Base-by-base conservation (phyloP, 805 yeast species). In the Ogataea ramenticola region DNA sequence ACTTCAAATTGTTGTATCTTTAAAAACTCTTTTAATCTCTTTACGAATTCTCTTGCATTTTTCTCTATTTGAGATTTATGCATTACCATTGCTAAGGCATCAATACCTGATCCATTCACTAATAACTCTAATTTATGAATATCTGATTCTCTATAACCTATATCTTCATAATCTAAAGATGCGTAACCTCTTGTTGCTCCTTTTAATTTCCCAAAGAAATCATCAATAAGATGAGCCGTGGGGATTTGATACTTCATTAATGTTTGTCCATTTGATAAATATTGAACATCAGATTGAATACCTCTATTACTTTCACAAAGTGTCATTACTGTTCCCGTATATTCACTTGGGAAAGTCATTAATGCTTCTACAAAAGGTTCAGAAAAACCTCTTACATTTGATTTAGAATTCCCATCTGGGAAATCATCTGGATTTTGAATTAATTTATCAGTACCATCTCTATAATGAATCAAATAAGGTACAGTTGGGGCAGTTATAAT, bases 401-500 rank as follows among this genome's bases (percentile, higher is more conserved):
- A 45, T 41, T 64, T 63, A 43, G 61, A 62, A 6, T 62, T 61
- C 1, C 71, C 67, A 42, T 80, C 88, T 0, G 98, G 98, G 62
- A 91, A 91, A 42, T 88, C 93, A 56, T 88, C 93, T 0, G 99
- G 98, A 56, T 91, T 93, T 2, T 93, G 83, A 46, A 93, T 74
- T 15, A 82, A 71, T 46, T 71, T 64, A 46, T 79, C 86, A 0
- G 62, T 64, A 0, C 88, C 95, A 52, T 85, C 81, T 40, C 68
- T 69, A 56, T 75, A 80, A n/a, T 77, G 71, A 12, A 93, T 68
- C 54, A 82, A 79, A 60, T 90, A 93, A 0, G 98, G 98, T 12
- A 91, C 99, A 0, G 97, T 90, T 1, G 99, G 97, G 10, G 95
- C 90, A 0, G 98, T 93, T 46, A 91, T 80, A 47, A 91, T 88